phyloP scores from a whole-genome alignment of 345 rosid species.

The Populus ilicifolia region DNA sequence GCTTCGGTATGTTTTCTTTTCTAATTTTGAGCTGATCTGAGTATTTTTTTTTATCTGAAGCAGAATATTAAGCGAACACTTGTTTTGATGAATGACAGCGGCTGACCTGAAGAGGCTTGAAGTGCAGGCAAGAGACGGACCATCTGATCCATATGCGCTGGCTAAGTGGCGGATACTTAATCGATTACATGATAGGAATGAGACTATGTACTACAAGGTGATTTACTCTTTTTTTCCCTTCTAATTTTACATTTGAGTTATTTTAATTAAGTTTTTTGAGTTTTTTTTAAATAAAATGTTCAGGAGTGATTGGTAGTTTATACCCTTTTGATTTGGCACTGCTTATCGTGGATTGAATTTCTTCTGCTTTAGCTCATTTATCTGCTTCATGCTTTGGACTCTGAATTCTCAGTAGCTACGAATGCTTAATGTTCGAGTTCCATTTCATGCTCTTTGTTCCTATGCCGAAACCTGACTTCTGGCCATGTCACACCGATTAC shows the following conservation, averaged over 20 bases:
- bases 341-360: neutral
- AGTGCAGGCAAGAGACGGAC: slow-evolving; percentile 91
- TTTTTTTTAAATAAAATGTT: neutral
- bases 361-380: neutral
- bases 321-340: neutral
- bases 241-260: neutral
- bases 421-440: neutral
- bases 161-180: slow-evolving; percentile 97
- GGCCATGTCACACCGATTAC: neutral
- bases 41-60: neutral
- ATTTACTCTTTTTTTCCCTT: neutral
- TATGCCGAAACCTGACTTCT: neutral
- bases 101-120: slow-evolving; percentile 86
- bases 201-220: slow-evolving; percentile 93
- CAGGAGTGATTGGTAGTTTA: neutral
- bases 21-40: neutral
- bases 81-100: slow-evolving; percentile 43
- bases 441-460: neutral
- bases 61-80: neutral
- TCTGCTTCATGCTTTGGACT: neutral
- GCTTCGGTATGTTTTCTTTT: slow-evolving; percentile 59
- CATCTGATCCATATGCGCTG: slow-evolving; percentile 81
- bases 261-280: neutral
- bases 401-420: neutral
- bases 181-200: slow-evolving; percentile 91